Percentiles rank a stretch among this genome's conserved stretches.
Evolutionary conservation across 2,329 filamentous ascomycete genomes (phyloP).

Genomic region (Chalaropsis ovoidea): DNA sequence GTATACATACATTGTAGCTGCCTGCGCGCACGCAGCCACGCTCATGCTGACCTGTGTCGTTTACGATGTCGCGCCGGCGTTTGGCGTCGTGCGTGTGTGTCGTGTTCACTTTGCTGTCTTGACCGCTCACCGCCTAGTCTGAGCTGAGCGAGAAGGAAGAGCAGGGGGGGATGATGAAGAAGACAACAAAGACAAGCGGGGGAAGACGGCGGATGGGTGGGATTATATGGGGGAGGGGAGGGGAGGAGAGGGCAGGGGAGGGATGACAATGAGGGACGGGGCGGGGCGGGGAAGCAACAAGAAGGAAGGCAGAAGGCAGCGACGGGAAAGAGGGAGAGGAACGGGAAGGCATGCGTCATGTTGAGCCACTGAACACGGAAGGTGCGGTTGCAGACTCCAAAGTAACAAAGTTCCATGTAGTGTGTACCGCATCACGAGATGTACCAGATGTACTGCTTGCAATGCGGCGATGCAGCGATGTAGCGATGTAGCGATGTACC

Average conservation of each 20-base stretch:
- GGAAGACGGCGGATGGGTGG: neutral
- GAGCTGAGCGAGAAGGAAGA: neutral
- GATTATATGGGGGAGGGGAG: neutral
- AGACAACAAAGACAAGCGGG: neutral
- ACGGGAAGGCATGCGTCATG: neutral
- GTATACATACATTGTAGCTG: slow-evolving; percentile 1
- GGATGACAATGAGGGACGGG: neutral
- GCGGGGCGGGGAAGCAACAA: neutral
- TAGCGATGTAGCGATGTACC: too few species aligned
- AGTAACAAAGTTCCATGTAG: neutral
- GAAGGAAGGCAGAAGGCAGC: neutral
- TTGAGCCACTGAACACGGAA: neutral
- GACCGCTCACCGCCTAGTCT: slow-evolving; percentile 1
- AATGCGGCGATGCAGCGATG: neutral
- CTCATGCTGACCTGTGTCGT: neutral
- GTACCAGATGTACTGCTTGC: neutral
- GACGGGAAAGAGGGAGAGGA: neutral
- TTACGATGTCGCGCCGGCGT: neutral
- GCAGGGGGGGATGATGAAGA: neutral
- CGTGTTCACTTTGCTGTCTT: slow-evolving; percentile 11
- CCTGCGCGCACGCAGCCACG: neutral
- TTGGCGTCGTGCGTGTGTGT: neutral
- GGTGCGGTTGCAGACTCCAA: neutral
- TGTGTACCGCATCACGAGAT: too few species aligned
- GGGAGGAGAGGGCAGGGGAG: neutral